Evolutionary conservation across 768 basidiomycete species (phyloP), one percentile per base, ranked within the genome.

Genomic region (Cyclocybe aegerita): DNA sequence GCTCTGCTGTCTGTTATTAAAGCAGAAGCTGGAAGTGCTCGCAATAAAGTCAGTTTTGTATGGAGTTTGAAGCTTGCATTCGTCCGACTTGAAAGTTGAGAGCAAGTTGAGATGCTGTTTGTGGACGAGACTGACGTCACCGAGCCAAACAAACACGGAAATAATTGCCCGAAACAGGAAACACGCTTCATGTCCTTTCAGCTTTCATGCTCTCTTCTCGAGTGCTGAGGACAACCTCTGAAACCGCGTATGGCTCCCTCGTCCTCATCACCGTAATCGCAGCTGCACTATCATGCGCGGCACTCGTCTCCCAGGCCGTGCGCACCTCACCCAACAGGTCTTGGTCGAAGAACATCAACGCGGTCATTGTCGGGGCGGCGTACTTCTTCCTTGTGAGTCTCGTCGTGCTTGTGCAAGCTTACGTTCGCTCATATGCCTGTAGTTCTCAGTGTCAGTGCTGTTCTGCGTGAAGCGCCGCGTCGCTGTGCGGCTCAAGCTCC

Each of bases 261-360:
- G 65, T 82, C 7, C 63, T 84, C 34, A 50, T 77, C 37, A 74
- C 77, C 4, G 68, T 75, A 16, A 77, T 80, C 38, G 78, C 83
- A 39, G 70, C 79, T 34, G 80, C 81, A 30, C 71, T 89, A 14
- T 89, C 87, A 4, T 84, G 82, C 57, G 68, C 79, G 1, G 78
- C 82, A 0, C 70, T 90, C 46, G 75, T 90, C 44, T 81, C 83
- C 0, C 88, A 91, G 62, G 87, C 88, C 0, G 82, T 88, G 14
- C 76, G 88, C 44, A 87, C 81, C 0, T 74, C 86, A 2, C 78
- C 78, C 1, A 69, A 64, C 39, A 70, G 66, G 53, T 72, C 78
- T 8, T 86, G 83, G 80, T 64, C 58, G 44, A 71, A 76, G 31
- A 91, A 90, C 66, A 75, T 81, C 74, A 83, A 91, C 64, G 79